Evolutionary conservation across 192 early-diverging fungal genomes (phyloP).

Genomic region (Dimargaris xerosporica): DNA sequence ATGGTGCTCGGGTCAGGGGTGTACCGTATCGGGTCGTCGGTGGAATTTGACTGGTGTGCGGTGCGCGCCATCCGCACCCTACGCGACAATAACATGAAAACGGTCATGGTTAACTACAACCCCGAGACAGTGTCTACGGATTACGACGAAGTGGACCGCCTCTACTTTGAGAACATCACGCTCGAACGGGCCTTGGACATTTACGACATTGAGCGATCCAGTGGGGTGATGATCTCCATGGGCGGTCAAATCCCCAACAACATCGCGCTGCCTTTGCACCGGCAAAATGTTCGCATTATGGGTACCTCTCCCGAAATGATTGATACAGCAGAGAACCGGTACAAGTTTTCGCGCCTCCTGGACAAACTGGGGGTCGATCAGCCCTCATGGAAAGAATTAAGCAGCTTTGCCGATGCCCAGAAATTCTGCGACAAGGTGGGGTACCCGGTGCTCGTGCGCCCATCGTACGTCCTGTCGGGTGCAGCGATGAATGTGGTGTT

Average conservation of each 20-base stretch:
- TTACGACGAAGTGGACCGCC: slow-evolving; percentile 93
- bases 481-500: slow-evolving; percentile 98
- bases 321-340: slow-evolving; percentile 91
- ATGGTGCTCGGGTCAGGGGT: slow-evolving; percentile 97
- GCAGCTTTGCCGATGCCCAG: slow-evolving; percentile 69
- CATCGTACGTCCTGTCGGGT: slow-evolving; percentile 95
- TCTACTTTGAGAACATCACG: slow-evolving; percentile 95
- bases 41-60: slow-evolving; percentile 99
- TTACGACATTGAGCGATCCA: slow-evolving; percentile 77
- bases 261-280: slow-evolving; percentile 80
- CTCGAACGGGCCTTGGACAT: slow-evolving; percentile 93
- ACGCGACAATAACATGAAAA: slow-evolving; percentile 73
- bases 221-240: slow-evolving; percentile 85
- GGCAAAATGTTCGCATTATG: slow-evolving; percentile 84
- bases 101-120: slow-evolving; percentile 99
- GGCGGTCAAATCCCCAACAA: slow-evolving; percentile 98
- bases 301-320: slow-evolving; percentile 96
- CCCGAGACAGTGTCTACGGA: slow-evolving; percentile 99
- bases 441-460: slow-evolving; percentile 91
- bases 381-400: slow-evolving; percentile 93
- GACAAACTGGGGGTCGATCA: slow-evolving; percentile 96
- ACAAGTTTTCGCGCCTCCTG: slow-evolving; percentile 94
- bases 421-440: slow-evolving; percentile 77
- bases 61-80: slow-evolving; percentile 91
- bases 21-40: slow-evolving; percentile 93